Evolutionary conservation across 2,329 filamentous ascomycete species (phyloP).

Genomic region (Aspergillus sp.): DNA sequence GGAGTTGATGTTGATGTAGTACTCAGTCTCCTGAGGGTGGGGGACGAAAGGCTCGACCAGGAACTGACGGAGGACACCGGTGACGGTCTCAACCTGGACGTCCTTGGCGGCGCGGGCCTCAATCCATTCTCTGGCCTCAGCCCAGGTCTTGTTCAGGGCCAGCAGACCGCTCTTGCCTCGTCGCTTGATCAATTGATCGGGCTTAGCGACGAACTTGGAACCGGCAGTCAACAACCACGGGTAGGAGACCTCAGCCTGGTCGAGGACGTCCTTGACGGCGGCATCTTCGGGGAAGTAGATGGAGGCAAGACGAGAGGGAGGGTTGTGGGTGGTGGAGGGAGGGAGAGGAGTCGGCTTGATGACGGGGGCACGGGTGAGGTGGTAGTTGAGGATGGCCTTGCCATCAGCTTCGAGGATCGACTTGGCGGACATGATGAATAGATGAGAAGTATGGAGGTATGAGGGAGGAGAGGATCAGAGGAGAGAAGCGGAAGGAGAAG

Average conservation of each 20-base stretch:
- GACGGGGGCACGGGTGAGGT: constrained; percentile 93
- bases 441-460: constrained; percentile 17
- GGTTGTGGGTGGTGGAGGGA: constrained; percentile 80
- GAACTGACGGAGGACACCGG: constrained; percentile 89
- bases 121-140: constrained; percentile 92
- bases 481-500: background rate
- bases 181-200: constrained; percentile 99
- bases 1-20: constrained; percentile 99
- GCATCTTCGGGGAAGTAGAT: constrained; percentile 90
- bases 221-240: constrained; percentile 85
- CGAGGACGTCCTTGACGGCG: constrained; percentile 77
- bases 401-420: constrained; percentile 98
- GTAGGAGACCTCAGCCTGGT: constrained; percentile 95
- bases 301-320: constrained; percentile 84
- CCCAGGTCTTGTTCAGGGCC: constrained; percentile 94
- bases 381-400: constrained; percentile 99
- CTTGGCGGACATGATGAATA: constrained; percentile 78
- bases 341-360: constrained; percentile 98
- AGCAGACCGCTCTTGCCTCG: constrained; percentile 98
- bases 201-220: constrained; percentile 96
- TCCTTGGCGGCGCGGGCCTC: constrained; percentile 86
- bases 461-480: constrained; percentile 6
- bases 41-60: constrained; percentile 98
- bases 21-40: constrained; percentile 92
- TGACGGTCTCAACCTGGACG: constrained; percentile 88